A percentile compares a stretch with the other conserved stretches of the same genome.
phyloP scores from a whole-genome alignment of 768 basidiomycete genomes.

The Pleurotus sapidus region DNA sequence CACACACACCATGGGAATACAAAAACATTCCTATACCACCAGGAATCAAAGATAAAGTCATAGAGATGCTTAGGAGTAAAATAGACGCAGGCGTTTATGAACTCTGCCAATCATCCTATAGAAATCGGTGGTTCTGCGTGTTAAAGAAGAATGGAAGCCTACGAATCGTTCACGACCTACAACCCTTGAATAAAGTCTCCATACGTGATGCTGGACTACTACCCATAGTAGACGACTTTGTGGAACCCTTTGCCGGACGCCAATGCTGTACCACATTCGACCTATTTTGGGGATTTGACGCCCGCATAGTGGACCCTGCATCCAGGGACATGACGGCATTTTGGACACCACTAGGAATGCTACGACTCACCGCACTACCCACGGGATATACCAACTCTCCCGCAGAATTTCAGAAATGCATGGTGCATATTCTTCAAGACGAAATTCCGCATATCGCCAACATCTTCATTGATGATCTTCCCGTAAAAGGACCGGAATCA shows the following conservation, averaged over 20 bases:
- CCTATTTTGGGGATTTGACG: constrained; percentile 34
- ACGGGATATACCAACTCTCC: constrained; percentile 39
- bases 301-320: constrained; percentile 16
- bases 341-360: constrained; percentile 29
- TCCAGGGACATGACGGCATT: constrained; percentile 34
- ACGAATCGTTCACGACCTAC: constrained; percentile 33
- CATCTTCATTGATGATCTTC: constrained; percentile 13
- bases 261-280: constrained; percentile 27
- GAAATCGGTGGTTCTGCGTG: constrained; percentile 34
- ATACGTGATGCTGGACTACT: constrained; percentile 32
- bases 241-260: constrained; percentile 23
- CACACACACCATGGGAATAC: constrained; percentile 33
- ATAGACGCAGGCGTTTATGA: constrained; percentile 34
- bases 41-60: constrained; percentile 25
- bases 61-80: constrained; percentile 26
- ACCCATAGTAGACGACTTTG: constrained; percentile 30
- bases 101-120: constrained; percentile 30
- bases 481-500: constrained; percentile 12
- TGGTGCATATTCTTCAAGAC: constrained; percentile 27
- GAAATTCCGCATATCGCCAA: constrained; percentile 19
- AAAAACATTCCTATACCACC: constrained; percentile 32
- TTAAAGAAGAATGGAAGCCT: constrained; percentile 31
- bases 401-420: constrained; percentile 27
- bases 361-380: constrained; percentile 29
- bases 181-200: constrained; percentile 33